These are phyloP conservation scores for Vinca minor DNA, from an alignment of 257 asterid species.

Conservation along the genomic window DNA sequence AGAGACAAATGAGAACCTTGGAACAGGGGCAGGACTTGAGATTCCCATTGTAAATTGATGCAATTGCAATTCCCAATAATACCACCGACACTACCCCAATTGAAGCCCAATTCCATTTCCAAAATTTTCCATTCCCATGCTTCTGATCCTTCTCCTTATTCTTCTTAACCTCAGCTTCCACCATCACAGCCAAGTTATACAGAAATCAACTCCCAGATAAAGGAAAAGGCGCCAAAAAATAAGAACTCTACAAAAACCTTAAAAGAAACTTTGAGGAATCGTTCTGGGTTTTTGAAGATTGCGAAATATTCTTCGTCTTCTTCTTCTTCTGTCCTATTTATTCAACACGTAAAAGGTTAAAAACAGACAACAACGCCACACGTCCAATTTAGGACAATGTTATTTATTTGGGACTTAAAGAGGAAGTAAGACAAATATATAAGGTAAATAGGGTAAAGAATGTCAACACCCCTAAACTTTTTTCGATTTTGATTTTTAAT, in stretches of 20 bases:
- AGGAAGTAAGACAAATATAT: no score
- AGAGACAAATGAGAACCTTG: constrained; percentile 39
- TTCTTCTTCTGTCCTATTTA: no score
- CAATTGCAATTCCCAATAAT: constrained; percentile 37
- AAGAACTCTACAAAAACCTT: background rate
- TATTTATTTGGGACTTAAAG: background rate
- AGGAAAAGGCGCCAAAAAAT: background rate
- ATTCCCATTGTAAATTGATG: constrained; percentile 35
- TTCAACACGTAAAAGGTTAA: background rate
- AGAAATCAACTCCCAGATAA: background rate
- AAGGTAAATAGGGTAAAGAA: no score
- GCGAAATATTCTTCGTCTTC: background rate
- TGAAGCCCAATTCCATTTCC: constrained; percentile 40
- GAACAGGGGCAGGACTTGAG: constrained; percentile 61
- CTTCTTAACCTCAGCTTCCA: constrained; percentile 44
- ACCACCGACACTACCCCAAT: constrained; percentile 45
- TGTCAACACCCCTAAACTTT: no score
- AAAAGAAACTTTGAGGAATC: background rate
- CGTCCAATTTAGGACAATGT: background rate
- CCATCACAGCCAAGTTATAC: constrained; percentile 36
- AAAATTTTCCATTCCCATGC: constrained; percentile 22
- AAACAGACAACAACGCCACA: background rate
- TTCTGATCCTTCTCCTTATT: constrained; percentile 21
- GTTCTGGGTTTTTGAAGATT: background rate
- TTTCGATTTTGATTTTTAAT: no score